These are phyloP conservation scores for Mycocentrospora acerina DNA, from an alignment of 2,329 filamentous ascomycete genomes.

Conservation along the genomic window DNA sequence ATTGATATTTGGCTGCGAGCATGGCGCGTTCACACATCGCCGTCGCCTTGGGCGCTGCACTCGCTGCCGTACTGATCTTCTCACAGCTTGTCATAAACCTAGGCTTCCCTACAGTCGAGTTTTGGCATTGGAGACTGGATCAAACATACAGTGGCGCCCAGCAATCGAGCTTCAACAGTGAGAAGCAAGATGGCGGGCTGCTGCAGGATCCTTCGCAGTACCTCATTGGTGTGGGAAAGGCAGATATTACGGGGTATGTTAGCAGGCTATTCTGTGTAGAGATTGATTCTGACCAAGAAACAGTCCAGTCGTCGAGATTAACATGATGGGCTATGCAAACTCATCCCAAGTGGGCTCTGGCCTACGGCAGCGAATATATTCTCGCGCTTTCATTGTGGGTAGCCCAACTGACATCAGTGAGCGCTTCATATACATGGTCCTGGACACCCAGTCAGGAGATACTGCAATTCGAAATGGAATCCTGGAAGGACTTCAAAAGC, in stretches of 20 bases:
- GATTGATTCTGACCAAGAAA: slow-evolving; percentile 10
- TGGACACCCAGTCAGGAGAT: slow-evolving; percentile 86
- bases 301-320: slow-evolving; percentile 84
- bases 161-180: slow-evolving; percentile 29
- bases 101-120: slow-evolving; percentile 39
- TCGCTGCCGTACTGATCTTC: slow-evolving; percentile 36
- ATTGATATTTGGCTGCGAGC: slow-evolving; percentile 16
- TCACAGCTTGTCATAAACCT: slow-evolving; percentile 37
- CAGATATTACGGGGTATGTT: slow-evolving; percentile 68
- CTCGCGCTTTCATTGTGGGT: slow-evolving; percentile 84
- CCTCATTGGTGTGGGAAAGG: slow-evolving; percentile 68
- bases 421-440: slow-evolving; percentile 81
- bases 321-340: slow-evolving; percentile 90
- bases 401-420: slow-evolving; percentile 65
- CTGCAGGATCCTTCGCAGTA: slow-evolving; percentile 53
- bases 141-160: slow-evolving; percentile 19
- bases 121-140: slow-evolving; percentile 37
- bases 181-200: slow-evolving; percentile 28
- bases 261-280: not conserved
- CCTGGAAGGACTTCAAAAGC: slow-evolving; percentile 66
- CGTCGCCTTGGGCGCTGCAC: slow-evolving; percentile 40
- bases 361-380: slow-evolving; percentile 83
- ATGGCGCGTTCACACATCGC: slow-evolving; percentile 46
- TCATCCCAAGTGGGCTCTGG: slow-evolving; percentile 79
- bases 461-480: slow-evolving; percentile 88